phyloP scores from a whole-genome alignment of 139 green algal species.

The Chlamydomonas sphaeroides region DNA sequence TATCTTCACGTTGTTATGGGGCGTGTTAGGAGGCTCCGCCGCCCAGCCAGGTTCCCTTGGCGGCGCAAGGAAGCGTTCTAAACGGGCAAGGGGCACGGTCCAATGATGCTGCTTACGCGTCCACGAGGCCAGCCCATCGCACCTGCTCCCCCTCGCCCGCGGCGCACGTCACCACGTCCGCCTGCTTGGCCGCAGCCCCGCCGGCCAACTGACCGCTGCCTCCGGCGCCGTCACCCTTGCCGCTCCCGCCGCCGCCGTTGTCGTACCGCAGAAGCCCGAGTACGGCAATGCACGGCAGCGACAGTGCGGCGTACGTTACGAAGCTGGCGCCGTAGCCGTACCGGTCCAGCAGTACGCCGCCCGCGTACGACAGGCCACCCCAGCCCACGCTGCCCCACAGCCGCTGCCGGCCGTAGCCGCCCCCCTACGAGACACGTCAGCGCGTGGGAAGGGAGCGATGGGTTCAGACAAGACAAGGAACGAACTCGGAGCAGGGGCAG shows the following conservation, averaged over 20 bases:
- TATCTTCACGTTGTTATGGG: no score
- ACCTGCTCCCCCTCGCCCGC: no score
- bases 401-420: slow-evolving; percentile 54
- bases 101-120: no score
- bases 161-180: no score
- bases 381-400: slow-evolving; percentile 49
- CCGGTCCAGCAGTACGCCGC: slow-evolving; percentile 30
- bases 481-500: not conserved
- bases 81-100: no score
- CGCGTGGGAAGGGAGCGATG: not conserved
- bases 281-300: slow-evolving; percentile 14
- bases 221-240: not conserved
- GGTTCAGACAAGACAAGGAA: no score
- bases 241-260: not conserved
- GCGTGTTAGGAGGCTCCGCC: no score
- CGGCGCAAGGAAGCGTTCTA: no score
- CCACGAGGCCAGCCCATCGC: no score
- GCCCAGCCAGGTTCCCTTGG: no score
- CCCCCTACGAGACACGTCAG: slow-evolving; percentile 17
- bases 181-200: no score
- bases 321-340: slow-evolving; percentile 43
- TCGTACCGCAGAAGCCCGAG: not conserved
- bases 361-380: slow-evolving; percentile 27
- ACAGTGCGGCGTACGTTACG: slow-evolving; percentile 21
- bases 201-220: no score